phyloP scores from a whole-genome alignment of 306 rosid species.

The Begonia fuchsioides region DNA sequence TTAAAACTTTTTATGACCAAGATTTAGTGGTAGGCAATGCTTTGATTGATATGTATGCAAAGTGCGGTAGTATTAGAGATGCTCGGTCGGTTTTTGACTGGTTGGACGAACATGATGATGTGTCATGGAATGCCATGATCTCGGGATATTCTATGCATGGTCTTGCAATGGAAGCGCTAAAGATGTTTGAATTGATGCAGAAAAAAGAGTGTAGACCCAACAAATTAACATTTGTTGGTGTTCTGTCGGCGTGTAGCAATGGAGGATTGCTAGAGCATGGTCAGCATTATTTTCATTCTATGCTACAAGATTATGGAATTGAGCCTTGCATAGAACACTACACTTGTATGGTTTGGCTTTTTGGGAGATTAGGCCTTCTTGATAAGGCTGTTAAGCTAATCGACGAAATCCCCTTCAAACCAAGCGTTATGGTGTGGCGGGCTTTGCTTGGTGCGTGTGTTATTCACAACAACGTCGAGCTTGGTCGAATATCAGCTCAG shows the following conservation, averaged over 20 bases:
- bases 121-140: slow-evolving; percentile 39
- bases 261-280: slow-evolving; percentile 35
- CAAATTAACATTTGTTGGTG: slow-evolving; percentile 34
- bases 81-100: slow-evolving; percentile 29
- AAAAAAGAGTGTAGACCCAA: slow-evolving; percentile 21
- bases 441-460: slow-evolving; percentile 75
- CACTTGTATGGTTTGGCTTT: slow-evolving; percentile 55
- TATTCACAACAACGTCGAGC: slow-evolving; percentile 44
- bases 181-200: slow-evolving; percentile 23
- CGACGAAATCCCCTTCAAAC: slow-evolving; percentile 44
- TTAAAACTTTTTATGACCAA: slow-evolving; percentile 25
- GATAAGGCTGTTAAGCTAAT: slow-evolving; percentile 53
- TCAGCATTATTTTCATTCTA: slow-evolving; percentile 23
- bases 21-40: slow-evolving; percentile 29
- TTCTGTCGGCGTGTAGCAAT: slow-evolving; percentile 40
- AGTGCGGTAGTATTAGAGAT: slow-evolving; percentile 29
- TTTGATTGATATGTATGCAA: slow-evolving; percentile 41
- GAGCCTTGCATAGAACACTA: slow-evolving; percentile 73
- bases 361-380: slow-evolving; percentile 52
- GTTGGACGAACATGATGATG: slow-evolving; percentile 21
- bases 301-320: slow-evolving; percentile 24
- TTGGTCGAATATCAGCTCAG: slow-evolving; percentile 51
- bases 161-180: slow-evolving; percentile 27
- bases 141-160: slow-evolving; percentile 35
- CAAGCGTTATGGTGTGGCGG: slow-evolving; percentile 78